Conservation (phyloP, 805 yeast genomes). For the Tetrapisispora fleetii region DNA sequence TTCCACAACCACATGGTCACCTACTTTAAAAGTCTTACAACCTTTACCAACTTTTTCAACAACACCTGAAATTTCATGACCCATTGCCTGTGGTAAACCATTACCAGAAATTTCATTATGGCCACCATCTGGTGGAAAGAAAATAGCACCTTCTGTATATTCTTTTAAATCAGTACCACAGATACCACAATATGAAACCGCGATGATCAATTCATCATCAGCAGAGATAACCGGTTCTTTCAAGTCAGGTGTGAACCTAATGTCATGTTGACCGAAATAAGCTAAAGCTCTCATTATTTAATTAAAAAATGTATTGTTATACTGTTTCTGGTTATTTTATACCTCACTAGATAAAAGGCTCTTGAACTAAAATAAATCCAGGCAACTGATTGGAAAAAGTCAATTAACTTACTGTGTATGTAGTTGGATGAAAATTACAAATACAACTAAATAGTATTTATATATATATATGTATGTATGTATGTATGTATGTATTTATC, state of each 20-base stretch:
- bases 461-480: no score
- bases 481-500: no score
- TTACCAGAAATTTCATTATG: conserved; percentile 33
- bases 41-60: conserved; percentile 37
- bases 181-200: conserved; percentile 47
- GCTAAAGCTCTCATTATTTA: conserved; percentile 38
- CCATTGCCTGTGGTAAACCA: conserved; percentile 38
- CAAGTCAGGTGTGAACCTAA: conserved; percentile 32
- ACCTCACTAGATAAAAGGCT: no score
- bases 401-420: no score
- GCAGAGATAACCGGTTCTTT: conserved; percentile 30
- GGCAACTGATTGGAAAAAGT: neutral
- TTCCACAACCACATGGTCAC: conserved; percentile 55
- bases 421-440: neutral
- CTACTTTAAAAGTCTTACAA: conserved; percentile 36
- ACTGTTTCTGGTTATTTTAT: neutral
- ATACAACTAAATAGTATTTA: neutral
- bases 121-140: conserved; percentile 36
- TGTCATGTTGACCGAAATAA: conserved; percentile 37
- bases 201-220: conserved; percentile 35
- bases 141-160: conserved; percentile 48
- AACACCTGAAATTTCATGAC: conserved; percentile 46
- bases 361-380: no score
- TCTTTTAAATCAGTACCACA: conserved; percentile 58
- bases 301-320: neutral